Evolutionary conservation across 805 yeast species (phyloP), one percentile per base, ranked within the genome.

Genomic region (Wilhelminamyces savonicus): DNA sequence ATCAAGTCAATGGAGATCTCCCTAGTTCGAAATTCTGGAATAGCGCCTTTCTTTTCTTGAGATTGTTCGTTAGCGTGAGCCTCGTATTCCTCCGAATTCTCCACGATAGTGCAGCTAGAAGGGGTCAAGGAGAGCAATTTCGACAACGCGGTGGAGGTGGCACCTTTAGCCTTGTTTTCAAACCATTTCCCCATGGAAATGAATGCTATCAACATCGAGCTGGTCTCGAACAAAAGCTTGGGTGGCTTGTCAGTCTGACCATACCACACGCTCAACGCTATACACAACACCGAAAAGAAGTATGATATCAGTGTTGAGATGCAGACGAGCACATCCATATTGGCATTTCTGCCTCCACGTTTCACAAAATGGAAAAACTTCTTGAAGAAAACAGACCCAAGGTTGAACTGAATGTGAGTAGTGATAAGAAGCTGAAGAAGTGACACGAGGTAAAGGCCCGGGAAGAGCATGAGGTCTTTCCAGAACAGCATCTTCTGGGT

Each of bases 121-220:
- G 98, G 97, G 1, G 94, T 72, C 32, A 92, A 60, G 2, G 88
- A 78, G 26, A 94, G 67, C 25, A 92, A 66, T 40, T 78, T 76
- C 0, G 96, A 81, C 23, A 92, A 66, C 0, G 97, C 94, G 3
- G 84, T 73, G 0, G 97, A 84, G 0, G 97, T 92, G 35, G 83
- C 85, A 4, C 97, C 95, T 49, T 92, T 86, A 2, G 98, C 97
- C 40, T 72, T 76, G 54, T 83, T 84, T 50, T 92, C 99, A 14
- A 88, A 62, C 72, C 84, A 82, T 57, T 92, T 90, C 3, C 99
- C 99, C 26, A 87, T 60, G 7, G 92, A 72, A 16, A 92, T 87
- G 53, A 87, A 92, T 4, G 78, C 60, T 29, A 90, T 69, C 24
- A 92, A 66, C 94, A 94, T 85, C 11, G 80, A 76, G 2, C 86